A percentile compares a stretch with the other conserved stretches of the same genome.
Evolutionary conservation across 2,329 filamentous ascomycete species (phyloP).

Genomic region (Spiromastix sp.): DNA sequence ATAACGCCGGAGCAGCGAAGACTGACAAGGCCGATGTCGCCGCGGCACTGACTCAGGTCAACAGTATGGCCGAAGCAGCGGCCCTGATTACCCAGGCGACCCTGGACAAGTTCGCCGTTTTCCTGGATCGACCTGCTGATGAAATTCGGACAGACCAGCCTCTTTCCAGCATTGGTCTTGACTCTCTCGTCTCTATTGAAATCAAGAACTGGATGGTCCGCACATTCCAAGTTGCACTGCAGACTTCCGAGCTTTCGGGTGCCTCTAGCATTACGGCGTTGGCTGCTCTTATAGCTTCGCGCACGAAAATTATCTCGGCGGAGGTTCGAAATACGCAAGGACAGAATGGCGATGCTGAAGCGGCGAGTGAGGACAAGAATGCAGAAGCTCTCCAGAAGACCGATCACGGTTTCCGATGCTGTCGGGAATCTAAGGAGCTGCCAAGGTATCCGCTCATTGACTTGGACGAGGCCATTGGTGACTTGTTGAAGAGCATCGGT

Average conservation of each 20-base stretch:
- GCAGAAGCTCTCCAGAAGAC: neutral
- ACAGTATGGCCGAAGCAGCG: too few species aligned
- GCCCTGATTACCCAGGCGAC: neutral
- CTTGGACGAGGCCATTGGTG: slow-evolving; percentile 2
- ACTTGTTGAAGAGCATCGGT: slow-evolving; percentile 1
- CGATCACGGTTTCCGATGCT: neutral
- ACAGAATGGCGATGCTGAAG: neutral
- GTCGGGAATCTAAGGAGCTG: neutral
- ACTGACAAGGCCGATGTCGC: too few species aligned
- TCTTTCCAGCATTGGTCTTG: neutral
- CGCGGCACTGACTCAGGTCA: too few species aligned
- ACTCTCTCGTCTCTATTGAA: slow-evolving; percentile 6
- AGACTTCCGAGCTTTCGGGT: slow-evolving; percentile 3
- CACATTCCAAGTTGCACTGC: slow-evolving; percentile 2
- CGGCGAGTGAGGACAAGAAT: neutral
- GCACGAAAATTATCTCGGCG: slow-evolving; percentile 2
- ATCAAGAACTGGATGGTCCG: slow-evolving; percentile 5
- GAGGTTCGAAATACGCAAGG: neutral
- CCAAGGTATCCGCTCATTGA: slow-evolving; percentile 2
- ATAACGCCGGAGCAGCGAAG: too few species aligned
- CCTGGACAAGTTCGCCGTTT: neutral
- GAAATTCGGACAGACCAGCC: neutral
- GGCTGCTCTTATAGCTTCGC: neutral
- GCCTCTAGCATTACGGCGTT: slow-evolving; percentile 1
- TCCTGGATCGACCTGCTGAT: too few species aligned